Evolutionary conservation across 2,329 filamentous ascomycete species (phyloP).

Genomic region (Curvularia sp.): DNA sequence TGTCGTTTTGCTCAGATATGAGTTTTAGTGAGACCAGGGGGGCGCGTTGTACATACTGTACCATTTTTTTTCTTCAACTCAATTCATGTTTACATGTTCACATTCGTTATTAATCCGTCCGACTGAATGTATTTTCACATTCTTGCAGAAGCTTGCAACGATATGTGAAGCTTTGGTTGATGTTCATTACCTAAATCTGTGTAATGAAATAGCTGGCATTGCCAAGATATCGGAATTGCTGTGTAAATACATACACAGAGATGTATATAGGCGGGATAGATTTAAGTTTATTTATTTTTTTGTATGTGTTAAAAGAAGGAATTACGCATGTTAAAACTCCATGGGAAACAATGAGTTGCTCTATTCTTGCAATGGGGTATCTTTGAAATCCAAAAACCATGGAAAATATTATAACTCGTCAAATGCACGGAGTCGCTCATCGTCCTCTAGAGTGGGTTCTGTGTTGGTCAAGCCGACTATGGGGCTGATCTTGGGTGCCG

Average conservation of each 20-base stretch:
- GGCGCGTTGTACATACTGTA: not conserved
- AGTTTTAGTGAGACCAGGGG: not conserved
- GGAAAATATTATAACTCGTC: slow-evolving; percentile 31
- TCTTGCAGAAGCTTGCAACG: not conserved
- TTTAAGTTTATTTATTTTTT: not conserved
- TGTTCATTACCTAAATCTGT: not conserved
- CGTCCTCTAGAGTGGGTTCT: slow-evolving; percentile 15
- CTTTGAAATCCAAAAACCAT: slow-evolving; percentile 10
- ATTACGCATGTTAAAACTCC: not conserved
- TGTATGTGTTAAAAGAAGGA: not conserved
- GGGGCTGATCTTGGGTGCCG: slow-evolving; percentile 11
- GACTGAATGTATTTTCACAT: not conserved
- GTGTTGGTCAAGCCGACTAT: slow-evolving; percentile 13
- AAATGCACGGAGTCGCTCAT: slow-evolving; percentile 32
- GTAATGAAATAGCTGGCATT: not conserved
- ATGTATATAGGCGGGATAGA: not conserved
- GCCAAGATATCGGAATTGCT: not conserved
- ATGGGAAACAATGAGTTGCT: not conserved
- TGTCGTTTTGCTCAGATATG: not conserved
- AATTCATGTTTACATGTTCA: not conserved
- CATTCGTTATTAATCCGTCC: not conserved
- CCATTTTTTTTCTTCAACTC: not conserved
- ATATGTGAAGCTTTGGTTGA: not conserved
- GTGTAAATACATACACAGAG: no score
- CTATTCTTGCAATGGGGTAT: slow-evolving; percentile 22